Percentiles rank a stretch among this genome's conserved stretches.
These are phyloP conservation scores for Kitagawia praeruptora DNA, from an alignment of 129 eudicot genomes.

Conservation along the genomic window DNA sequence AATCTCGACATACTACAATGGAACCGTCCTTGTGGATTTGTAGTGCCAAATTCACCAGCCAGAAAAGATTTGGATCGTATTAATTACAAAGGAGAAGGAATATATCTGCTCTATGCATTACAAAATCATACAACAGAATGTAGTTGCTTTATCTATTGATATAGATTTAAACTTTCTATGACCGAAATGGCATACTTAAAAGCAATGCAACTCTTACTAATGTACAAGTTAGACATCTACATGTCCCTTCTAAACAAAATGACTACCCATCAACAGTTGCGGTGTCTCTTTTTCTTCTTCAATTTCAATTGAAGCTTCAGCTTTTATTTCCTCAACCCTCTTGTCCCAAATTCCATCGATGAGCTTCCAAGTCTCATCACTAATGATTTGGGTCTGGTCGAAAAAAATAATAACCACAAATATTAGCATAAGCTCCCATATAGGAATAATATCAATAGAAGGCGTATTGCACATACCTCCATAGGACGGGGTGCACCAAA, in stretches of 20 bases:
- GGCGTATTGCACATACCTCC: slow-evolving; percentile 50
- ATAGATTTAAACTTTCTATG: background rate
- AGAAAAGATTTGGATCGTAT: background rate
- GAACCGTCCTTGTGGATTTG: background rate
- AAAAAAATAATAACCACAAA: background rate
- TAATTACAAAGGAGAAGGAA: background rate
- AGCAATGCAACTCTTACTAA: background rate
- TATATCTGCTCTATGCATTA: background rate
- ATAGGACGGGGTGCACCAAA: slow-evolving; percentile 98
- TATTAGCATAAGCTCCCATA: slow-evolving; percentile 3
- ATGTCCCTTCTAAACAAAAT: slow-evolving; percentile 41
- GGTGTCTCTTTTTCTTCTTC: slow-evolving; percentile 65
- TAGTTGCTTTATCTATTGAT: background rate
- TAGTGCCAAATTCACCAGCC: background rate
- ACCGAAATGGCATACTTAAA: background rate
- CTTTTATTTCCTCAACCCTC: slow-evolving; percentile 48
- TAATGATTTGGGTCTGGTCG: slow-evolving; percentile 74
- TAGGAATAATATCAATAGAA: background rate
- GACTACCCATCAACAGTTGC: slow-evolving; percentile 60
- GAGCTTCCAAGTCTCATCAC: slow-evolving; percentile 83
- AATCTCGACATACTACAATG: background rate
- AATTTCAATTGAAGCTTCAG: slow-evolving; percentile 41
- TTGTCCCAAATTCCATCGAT: slow-evolving; percentile 73
- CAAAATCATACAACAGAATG: background rate
- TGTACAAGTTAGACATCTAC: slow-evolving; percentile 8